Conservation (phyloP, 345 rosid species). For the Streptanthus diversifolius region DNA sequence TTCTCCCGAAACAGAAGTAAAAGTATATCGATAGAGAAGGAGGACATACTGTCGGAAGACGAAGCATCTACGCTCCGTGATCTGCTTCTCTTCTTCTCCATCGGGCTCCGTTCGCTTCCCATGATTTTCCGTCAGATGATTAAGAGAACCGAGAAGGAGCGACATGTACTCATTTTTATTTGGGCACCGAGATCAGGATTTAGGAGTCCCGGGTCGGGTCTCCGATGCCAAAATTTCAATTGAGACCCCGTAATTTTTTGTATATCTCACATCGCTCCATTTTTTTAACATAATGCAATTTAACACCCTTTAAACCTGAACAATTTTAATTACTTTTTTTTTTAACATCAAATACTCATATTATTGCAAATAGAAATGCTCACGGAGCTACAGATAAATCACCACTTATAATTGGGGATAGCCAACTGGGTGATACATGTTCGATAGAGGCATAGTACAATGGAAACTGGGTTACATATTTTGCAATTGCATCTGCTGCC, state of each 20-base stretch:
- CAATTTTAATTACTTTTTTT: neutral
- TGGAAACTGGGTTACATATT: no score
- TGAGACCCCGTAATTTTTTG: neutral
- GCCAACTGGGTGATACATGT: no score
- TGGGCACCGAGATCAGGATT: neutral
- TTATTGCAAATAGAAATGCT: no score
- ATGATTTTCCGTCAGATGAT: slow-evolving; percentile 29
- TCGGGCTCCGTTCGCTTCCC: slow-evolving; percentile 60
- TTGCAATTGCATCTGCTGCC: no score
- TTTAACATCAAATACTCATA: no score
- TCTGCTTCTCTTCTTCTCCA: slow-evolving; percentile 55
- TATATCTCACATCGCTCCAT: neutral
- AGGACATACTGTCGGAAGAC: slow-evolving; percentile 39
- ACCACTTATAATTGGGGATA: no score
- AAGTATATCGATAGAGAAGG: neutral
- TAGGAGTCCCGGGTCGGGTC: slow-evolving; percentile 22
- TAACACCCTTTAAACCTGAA: neutral
- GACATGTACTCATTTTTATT: neutral
- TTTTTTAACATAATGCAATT: neutral
- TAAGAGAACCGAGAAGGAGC: neutral
- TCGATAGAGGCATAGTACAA: no score
- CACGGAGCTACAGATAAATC: no score
- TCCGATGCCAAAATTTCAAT: neutral
- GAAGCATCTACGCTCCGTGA: slow-evolving; percentile 37
- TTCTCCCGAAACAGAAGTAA: slow-evolving; percentile 15